Evolutionary conservation across 2,329 filamentous ascomycete species (phyloP), one percentile per base, ranked within the genome.

Genomic region (Colletotrichum tropicicola): DNA sequence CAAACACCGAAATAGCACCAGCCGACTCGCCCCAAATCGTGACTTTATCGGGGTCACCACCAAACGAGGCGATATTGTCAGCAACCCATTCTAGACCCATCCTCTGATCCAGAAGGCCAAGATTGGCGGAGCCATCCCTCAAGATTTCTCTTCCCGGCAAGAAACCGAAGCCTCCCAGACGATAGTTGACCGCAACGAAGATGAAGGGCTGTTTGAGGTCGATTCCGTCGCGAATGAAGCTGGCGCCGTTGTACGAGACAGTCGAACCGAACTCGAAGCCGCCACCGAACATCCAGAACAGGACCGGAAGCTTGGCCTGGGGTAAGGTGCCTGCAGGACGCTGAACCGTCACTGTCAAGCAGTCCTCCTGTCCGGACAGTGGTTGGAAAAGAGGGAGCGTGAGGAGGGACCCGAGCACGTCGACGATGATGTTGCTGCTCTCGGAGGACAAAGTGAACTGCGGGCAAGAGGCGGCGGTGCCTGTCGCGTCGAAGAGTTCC

Each of bases 11-110:
- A 67, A 94, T 93, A 13, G 88, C 80, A 0, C 90, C 90, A 0
- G 91, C 89, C 2, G 85, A 89, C 73, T 94, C 89, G 25, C 92
- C 92, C 89, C 90, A 93, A 64, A 95, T 90, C 0, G 91, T 94
- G 6, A 94, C 91, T 74, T 91, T 91, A n/a, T 82, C 80, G 0
- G 91, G 89, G 73, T 95, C 92, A 13, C 93, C 93, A 9, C 93
- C 93, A 72, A 96, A 97, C 0, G 87, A 83, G 1, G 80, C 88
- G 60, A 95, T 93, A 69, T 94, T 93, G 70, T 93, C 91, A 7
- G 90, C 88, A 1, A 92, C 86, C 92, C 92, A 95, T 73, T 94
- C 79, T 6, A 95, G 80, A 0, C 86, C 92, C 68, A 91, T 82
- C 32, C 91, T 83, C 71, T 94, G 91, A 71, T 95, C 92, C 0